Conservation (phyloP, 495 filamentous ascomycete genomes). For the Hyaloscypha bicolor region DNA sequence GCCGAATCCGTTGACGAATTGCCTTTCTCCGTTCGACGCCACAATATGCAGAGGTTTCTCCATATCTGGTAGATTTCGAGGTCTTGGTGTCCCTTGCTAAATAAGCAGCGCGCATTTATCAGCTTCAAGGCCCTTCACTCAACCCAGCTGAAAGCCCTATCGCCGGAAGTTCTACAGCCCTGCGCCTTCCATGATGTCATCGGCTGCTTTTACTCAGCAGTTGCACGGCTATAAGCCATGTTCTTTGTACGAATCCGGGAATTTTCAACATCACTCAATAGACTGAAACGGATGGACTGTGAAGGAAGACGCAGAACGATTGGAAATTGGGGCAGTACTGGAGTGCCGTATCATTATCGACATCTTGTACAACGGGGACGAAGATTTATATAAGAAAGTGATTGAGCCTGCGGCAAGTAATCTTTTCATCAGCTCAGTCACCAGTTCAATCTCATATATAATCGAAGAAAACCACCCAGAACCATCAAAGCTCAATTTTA, state of each 20-base stretch:
- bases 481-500: neutral
- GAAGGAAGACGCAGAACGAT: neutral
- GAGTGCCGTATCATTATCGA: neutral
- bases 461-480: neutral
- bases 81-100: neutral
- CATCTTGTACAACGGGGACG: neutral
- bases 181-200: neutral
- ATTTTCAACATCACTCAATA: neutral
- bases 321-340: neutral
- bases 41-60: neutral
- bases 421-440: neutral
- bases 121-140: neutral
- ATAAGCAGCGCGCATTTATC: neutral
- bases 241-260: neutral
- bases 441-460: neutral
- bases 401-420: neutral
- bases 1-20: neutral
- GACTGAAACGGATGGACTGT: neutral
- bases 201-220: neutral
- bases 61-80: neutral
- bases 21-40: neutral
- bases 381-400: neutral
- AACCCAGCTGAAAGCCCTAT: neutral
- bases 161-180: neutral
- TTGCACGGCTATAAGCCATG: neutral